Evolutionary conservation across 192 early-diverging fungal species (phyloP).

Genomic region (Thamnidium elegans): DNA sequence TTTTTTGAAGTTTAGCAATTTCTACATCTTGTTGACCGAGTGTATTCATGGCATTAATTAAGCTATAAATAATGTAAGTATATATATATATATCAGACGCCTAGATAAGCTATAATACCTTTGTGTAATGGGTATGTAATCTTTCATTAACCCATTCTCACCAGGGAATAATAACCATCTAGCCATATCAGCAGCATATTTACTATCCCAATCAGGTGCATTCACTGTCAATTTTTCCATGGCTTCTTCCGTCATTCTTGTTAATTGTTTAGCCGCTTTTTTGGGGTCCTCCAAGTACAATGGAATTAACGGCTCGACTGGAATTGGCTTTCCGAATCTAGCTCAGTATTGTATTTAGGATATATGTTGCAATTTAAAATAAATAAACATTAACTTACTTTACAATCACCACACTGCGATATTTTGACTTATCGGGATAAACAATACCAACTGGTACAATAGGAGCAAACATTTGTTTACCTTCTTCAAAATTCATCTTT

Average conservation of each 20-base stretch:
- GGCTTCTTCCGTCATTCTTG: constrained; percentile 36
- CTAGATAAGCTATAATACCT: too few relatives aligned
- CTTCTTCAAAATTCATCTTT: constrained; percentile 25
- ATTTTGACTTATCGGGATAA: constrained; percentile 50
- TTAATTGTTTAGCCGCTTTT: constrained; percentile 40
- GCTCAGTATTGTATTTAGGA: background rate
- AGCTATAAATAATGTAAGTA: constrained; percentile 15
- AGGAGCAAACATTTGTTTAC: constrained; percentile 14
- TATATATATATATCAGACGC: too few relatives aligned
- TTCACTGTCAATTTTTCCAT: constrained; percentile 47
- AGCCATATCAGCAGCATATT: constrained; percentile 39
- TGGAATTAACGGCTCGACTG: constrained; percentile 37
- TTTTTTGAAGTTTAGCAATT: constrained; percentile 28
- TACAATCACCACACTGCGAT: constrained; percentile 42
- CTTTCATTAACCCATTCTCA: constrained; percentile 25
- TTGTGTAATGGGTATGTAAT: constrained; percentile 48
- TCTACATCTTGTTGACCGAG: constrained; percentile 20
- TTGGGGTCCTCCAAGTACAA: constrained; percentile 38
- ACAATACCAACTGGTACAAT: constrained; percentile 47
- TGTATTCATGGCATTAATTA: constrained; percentile 26
- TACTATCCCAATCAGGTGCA: constrained; percentile 46
- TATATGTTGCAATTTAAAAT: too few relatives aligned
- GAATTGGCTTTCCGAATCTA: constrained; percentile 45
- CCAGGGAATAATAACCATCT: constrained; percentile 41
- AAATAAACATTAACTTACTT: too few relatives aligned